Evolutionary conservation across 2,329 filamentous ascomycete species (phyloP), one percentile per base, ranked within the genome.

Genomic region (Aspergillus ochraceoroseus): DNA sequence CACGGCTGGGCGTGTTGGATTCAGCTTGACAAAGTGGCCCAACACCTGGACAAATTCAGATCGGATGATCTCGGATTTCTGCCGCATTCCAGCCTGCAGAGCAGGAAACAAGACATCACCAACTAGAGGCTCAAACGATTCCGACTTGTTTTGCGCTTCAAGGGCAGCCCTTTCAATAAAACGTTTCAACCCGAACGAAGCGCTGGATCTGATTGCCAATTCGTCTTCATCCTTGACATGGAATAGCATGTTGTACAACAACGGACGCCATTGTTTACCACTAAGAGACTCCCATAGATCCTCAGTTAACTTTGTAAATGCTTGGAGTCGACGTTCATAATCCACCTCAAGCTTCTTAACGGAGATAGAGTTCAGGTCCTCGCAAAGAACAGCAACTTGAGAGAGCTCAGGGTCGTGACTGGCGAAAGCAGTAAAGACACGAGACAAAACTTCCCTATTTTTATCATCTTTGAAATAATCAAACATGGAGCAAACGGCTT

Each of bases 241-340:
- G 65, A 83, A 96, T 2, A 95, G 73, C 70, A 94, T 77, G 58
- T 96, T 98, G 66, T 89, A 85, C 7, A 96, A 68, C 13, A 98
- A 66, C 4, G 92, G 89, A 37, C 82, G 76, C 90, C 92, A 98
- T 63, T 95, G 85, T 43, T 76, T 76, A 1, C 80, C 67, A 0
- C 77, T 82, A 46, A 89, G 79, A 0, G 71, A 65, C 1, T 60
- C 60, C 25, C 78, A 79, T n/a, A 76, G 69, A 2, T 77, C 68
- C 27, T 77, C 75, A 23, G 83, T 85, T 47, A 96, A 82, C 5
- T 68, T 62, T 43, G 75, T 81, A 66, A 92, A 96, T 2, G 87
- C 88, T 32, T 74, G 68, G 4, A 94, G 74, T 11, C 92, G 82
- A 41, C 77, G 79, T 51, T 94, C 85, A 58, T 94, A 95, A 64